A percentile compares a stretch with the other conserved stretches of the same genome.
Conservation (phyloP, 192 early-diverging fungal genomes). For the Rhizoclosmatium sp. region DNA sequence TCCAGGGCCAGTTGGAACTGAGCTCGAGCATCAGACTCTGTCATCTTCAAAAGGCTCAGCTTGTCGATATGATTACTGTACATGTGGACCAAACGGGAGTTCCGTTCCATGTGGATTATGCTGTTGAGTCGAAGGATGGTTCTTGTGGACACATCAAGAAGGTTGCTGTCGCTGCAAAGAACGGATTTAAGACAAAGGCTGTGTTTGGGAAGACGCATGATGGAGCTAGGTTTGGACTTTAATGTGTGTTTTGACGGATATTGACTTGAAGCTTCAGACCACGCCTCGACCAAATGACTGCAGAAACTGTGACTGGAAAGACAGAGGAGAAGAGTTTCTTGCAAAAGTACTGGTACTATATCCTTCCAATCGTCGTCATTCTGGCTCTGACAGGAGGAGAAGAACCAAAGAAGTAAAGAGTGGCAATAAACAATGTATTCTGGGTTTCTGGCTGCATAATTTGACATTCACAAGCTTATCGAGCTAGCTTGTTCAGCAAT, state of each 20-base stretch:
- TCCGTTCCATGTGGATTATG: slow-evolving; percentile 22
- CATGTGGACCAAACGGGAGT: slow-evolving; percentile 21
- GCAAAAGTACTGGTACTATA: slow-evolving; percentile 67
- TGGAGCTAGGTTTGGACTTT: slow-evolving; percentile 1
- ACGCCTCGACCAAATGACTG: slow-evolving; percentile 20
- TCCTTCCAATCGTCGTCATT: slow-evolving; percentile 57
- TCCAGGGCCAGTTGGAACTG: background rate
- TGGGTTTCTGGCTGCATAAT: too few relatives aligned
- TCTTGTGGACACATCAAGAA: background rate
- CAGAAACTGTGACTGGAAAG: slow-evolving; percentile 22
- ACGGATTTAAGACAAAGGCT: slow-evolving; percentile 9
- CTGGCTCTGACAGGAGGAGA: slow-evolving; percentile 50
- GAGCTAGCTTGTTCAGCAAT: too few relatives aligned
- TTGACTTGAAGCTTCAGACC: slow-evolving; percentile 8
- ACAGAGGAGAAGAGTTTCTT: slow-evolving; percentile 62
- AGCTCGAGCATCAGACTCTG: background rate
- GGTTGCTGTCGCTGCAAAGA: slow-evolving; percentile 2
- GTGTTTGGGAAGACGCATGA: background rate
- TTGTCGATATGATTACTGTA: background rate
- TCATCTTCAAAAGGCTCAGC: slow-evolving; percentile 3
- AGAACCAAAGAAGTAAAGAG: background rate
- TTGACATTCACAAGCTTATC: too few relatives aligned
- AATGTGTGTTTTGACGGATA: background rate
- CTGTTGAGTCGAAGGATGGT: background rate
- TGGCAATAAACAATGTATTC: too few relatives aligned